Base-by-base conservation (phyloP, 108 stramenopile species). In the Aurantiochytrium sp. region DNA sequence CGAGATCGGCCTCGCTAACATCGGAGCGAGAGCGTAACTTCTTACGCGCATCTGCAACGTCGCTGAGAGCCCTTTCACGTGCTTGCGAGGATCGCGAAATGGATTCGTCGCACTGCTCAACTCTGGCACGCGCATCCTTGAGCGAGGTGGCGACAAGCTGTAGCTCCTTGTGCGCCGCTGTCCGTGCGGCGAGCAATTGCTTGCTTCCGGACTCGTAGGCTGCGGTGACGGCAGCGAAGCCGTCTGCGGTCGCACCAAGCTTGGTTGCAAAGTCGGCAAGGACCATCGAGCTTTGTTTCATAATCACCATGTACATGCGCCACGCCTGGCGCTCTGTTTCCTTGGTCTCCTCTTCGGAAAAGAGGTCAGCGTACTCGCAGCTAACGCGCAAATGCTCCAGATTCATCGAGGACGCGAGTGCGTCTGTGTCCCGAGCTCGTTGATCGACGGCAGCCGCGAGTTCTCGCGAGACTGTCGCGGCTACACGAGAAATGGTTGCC, bases 301-400 rank as follows among this genome's bases (percentile, higher is more conserved):
- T 83, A 2, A 83, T 83, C 10, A 83, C 76, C 76, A 83, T 83
- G 76, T 45, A 83, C 76, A 83, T 83, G 25, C 76, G 45, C 76
- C 76, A 83, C 10, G 76, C 76, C 3, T 53, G 76, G 18, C 76
- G 76, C 76, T 83, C 76, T 6, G 76, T 83, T 23, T 83, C 76
- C 23, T 83, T 83, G 45, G 76, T 83, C 51, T 83, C 49, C 49
- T 83, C 76, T 4, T 83, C 76, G 28, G 76, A 83, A 23, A 53
- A 83, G n/a, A 83, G 43, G 51, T 83, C 76, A 53, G 49, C 45
- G 51, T 53, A 83, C 51, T 83, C 76, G 51, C 76, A 83, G 49
- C 76, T 83, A 35, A 83, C 76, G 25, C 76, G 76, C 10, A 83
- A 45, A 45, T 83, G 76, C 49, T 53, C 51, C 10, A 83, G 4